Evolutionary conservation across 192 early-diverging fungal species (phyloP), one percentile per base, ranked within the genome.

Genomic region (Cetraspora pellucida): DNA sequence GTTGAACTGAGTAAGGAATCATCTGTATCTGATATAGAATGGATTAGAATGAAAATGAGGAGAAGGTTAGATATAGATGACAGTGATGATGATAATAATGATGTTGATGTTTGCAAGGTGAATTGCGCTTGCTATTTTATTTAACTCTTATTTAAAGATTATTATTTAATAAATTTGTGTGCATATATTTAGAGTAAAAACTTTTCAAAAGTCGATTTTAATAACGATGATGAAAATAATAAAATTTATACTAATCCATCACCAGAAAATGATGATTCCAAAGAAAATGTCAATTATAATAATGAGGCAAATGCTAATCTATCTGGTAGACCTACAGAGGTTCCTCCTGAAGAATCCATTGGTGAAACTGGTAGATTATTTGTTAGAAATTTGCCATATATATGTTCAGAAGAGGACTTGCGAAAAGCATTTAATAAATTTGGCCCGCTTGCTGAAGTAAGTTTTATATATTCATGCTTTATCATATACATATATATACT

Each of bases 361-460:
- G 85, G 90, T 2, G 96, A 99, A 61, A 99, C 97, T 17, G 97
- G 96, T 0, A 91, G 97, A 25, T 86, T 99, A 30, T 97, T 95
- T 87, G 88, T 99, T 54, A 89, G 92, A 69, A 99, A 99, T 79
- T 87, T 99, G 44, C 86, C 97, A 25, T 99, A 95, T 84, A 85
- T 92, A 59, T 92, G 93, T 68, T 94, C 95, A 0, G 92, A 92
- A 68, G 90, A 96, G 10, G 97, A 99, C 73, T 80, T 99, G 44
- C 89, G 93, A 58, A 82, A 86, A 37, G 64, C 89, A 49, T 98
- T 99, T 82, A 89, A 91, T 59, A 89, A 87, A 75, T 98, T 93
- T 84, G 97, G 97, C 7, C 93, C 94, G 0, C 82, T 99, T 3
- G 91, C 95, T 0, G 97, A 98, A 80, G 86, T 88, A 82, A n/a